phyloP scores from a whole-genome alignment of 225 moss, liverwort and hornwort species.

The Neckera pumila region DNA sequence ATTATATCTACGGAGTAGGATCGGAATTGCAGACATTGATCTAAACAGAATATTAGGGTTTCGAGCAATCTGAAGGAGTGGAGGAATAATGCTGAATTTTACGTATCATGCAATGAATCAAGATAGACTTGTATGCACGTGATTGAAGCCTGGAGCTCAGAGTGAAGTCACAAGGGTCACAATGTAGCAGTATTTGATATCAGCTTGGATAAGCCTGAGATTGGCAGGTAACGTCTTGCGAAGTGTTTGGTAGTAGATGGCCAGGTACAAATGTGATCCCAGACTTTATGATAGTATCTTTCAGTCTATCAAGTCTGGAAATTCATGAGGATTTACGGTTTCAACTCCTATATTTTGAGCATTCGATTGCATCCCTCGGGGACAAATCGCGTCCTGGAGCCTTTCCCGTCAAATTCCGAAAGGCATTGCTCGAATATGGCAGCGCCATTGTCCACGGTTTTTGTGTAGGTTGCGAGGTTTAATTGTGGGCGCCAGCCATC shows the following conservation, averaged over 20 bases:
- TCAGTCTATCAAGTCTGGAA: not conserved
- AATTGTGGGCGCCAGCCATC: too few species aligned
- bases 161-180: not conserved
- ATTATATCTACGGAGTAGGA: too few species aligned
- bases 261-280: not conserved
- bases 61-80: not conserved
- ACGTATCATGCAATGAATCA: too few species aligned
- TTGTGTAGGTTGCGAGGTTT: not conserved
- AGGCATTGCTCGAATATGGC: not conserved
- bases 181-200: not conserved
- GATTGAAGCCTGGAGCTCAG: not conserved
- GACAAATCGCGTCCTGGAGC: not conserved
- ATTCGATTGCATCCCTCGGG: not conserved
- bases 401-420: not conserved
- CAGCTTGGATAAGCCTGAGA: not conserved
- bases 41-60: not conserved
- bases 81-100: too few species aligned
- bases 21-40: not conserved
- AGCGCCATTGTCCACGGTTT: conserved; percentile 5
- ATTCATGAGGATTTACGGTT: not conserved
- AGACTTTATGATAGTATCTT: not conserved
- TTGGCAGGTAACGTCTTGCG: not conserved
- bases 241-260: not conserved
- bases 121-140: not conserved
- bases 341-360: too few species aligned